phyloP scores from a whole-genome alignment of 83 land plant species.

The Thuja plicata region DNA sequence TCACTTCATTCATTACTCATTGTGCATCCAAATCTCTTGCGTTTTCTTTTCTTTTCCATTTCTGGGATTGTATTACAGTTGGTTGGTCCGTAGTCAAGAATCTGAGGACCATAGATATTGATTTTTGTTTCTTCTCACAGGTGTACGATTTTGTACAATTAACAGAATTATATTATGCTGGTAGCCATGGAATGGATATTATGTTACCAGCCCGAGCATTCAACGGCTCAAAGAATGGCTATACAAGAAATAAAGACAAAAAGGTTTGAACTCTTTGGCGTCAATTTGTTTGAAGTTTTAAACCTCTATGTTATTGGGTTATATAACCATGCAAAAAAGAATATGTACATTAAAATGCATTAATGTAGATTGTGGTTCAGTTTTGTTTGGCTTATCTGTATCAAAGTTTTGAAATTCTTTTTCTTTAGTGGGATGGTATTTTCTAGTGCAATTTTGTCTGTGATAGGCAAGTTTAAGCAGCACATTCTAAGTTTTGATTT shows the following conservation, averaged over 20 bases:
- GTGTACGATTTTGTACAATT: constrained; percentile 46
- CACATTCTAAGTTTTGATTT: too few relatives aligned
- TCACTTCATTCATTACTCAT: too few relatives aligned
- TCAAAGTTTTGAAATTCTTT: background rate
- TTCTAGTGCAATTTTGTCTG: too few relatives aligned
- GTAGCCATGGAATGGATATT: constrained; percentile 67
- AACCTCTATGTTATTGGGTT: background rate
- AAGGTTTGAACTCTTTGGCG: background rate
- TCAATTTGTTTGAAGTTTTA: background rate
- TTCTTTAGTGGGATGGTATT: background rate
- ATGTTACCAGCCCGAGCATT: constrained; percentile 25
- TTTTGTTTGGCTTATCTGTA: background rate
- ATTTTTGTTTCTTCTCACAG: constrained; percentile 6
- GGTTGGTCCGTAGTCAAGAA: background rate
- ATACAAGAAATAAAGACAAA: background rate
- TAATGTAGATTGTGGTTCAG: background rate
- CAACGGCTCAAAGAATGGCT: background rate
- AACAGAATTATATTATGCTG: constrained; percentile 45
- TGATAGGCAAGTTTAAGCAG: too few relatives aligned
- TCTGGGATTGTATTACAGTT: background rate
- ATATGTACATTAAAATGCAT: background rate
- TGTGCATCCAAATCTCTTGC: background rate
- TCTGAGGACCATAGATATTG: background rate
- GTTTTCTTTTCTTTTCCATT: background rate
- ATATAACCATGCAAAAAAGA: background rate